phyloP scores from a whole-genome alignment of 2,329 filamentous ascomycete species.

The Penicillium sp. region DNA sequence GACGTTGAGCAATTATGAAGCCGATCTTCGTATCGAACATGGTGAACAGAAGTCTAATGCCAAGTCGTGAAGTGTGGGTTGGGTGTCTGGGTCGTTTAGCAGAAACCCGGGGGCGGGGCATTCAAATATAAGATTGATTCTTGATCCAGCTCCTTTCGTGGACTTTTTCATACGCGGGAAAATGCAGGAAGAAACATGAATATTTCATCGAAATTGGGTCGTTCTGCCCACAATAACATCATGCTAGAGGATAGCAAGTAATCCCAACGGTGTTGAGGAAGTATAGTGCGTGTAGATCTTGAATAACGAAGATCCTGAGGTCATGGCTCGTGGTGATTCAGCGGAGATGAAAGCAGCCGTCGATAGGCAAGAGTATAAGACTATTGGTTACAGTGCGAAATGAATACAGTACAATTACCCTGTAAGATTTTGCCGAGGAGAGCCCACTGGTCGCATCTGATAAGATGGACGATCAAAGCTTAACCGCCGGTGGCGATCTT shows the following conservation, averaged over 20 bases:
- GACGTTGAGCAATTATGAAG: conserved; percentile 4
- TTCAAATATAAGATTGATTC: not conserved
- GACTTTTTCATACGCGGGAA: too few relatives aligned
- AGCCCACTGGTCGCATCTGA: conserved; percentile 8
- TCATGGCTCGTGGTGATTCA: not conserved
- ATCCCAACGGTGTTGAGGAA: not conserved
- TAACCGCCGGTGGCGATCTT: conserved; percentile 9
- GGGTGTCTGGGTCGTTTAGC: not conserved
- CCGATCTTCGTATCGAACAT: conserved; percentile 12
- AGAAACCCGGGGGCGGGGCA: not conserved
- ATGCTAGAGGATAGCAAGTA: not conserved
- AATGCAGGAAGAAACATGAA: not conserved
- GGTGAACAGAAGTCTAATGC: not conserved
- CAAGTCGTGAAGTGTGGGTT: not conserved
- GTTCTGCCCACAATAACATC: not conserved
- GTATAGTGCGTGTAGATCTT: not conserved
- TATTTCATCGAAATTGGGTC: not conserved
- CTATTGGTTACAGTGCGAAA: too few relatives aligned
- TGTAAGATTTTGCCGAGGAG: not conserved
- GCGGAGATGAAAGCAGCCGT: not conserved
- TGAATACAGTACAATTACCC: not conserved
- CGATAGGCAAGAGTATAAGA: not conserved
- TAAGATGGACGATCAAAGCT: conserved; percentile 14
- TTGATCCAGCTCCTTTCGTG: too few relatives aligned
- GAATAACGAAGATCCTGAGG: not conserved